Base-by-base conservation (phyloP, 2,329 filamentous ascomycete genomes). In the Camillea tinctor region DNA sequence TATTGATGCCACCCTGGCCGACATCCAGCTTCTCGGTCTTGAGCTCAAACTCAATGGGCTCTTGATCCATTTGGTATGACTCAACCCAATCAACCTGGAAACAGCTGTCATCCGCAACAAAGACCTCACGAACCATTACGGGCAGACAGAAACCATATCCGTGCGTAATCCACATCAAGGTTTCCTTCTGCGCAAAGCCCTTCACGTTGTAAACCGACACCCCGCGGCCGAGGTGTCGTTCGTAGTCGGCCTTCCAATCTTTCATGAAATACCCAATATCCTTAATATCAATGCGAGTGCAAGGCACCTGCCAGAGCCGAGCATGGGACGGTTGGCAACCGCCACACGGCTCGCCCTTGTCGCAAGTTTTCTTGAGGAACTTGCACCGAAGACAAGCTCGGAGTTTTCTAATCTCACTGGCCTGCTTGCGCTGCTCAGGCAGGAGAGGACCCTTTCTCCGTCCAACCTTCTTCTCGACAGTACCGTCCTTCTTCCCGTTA, bases 211-310 rank as follows among this genome's bases (percentile, higher is more conserved):
- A 93, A 54, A 97, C 90, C 1, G 93, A 96, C 73, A 97, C 92
- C 58, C 91, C 92, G 60, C 91, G 87, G 64, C 87, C 90, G 68
- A 95, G 86, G 74, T 97, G 93, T 68, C 93, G 89, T 79, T 97
- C 93, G 71, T 95, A 97, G 75, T 98, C 94, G 51, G 93, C 93
- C 79, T 94, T 96, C 93, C 93, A 98, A 77, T 97, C 94, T 82
- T 97, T 97, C 91, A 97, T 95, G 82, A 98, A 98, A 77, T 96
- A 97, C 50, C 88, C 91, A 71, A 98, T 96, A 71, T 98, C 94
- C 84, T 97, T 97, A 82, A 98, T 98, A 76, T 97, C 94, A 72
- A 97, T 97, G 63, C 94, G 91, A 49, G 94, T 98, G 82, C 94
- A 98, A 62, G 94, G 94, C 51, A 98, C 94, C 79, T 97, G 93